phyloP scores from a whole-genome alignment of 1,139 yeast genomes.

The Wickerhamomyces sp. region DNA sequence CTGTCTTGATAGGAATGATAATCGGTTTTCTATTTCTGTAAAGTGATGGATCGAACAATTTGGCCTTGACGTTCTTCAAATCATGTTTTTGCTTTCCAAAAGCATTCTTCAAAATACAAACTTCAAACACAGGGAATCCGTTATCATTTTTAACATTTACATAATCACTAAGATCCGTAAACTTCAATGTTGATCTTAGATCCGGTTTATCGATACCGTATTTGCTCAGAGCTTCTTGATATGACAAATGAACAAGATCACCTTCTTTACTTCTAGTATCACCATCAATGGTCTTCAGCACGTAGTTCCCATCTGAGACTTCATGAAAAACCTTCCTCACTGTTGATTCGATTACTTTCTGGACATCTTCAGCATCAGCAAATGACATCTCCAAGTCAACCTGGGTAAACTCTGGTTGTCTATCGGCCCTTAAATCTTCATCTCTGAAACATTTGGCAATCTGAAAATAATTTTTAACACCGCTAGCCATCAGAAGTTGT shows the following conservation, averaged over 20 bases:
- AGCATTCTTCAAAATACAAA: conserved; percentile 54
- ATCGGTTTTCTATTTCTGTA: conserved; percentile 60
- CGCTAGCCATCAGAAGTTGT: conserved; percentile 91
- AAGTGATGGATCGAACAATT: conserved; percentile 36
- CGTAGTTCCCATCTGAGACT: conserved; percentile 24
- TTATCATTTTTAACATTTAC: conserved; percentile 32
- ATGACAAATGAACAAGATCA: conserved; percentile 45
- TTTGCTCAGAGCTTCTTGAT: conserved; percentile 59
- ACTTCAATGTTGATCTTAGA: conserved; percentile 54
- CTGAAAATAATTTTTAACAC: conserved; percentile 80
- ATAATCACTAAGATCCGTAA: conserved; percentile 42
- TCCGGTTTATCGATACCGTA: conserved; percentile 97
- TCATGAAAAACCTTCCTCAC: conserved; percentile 53
- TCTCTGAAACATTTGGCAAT: conserved; percentile 93
- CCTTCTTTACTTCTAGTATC: conserved; percentile 24
- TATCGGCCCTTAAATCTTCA: conserved; percentile 88
- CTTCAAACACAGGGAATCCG: conserved; percentile 61
- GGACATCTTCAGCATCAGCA: conserved; percentile 65
- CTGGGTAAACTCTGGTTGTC: conserved; percentile 98
- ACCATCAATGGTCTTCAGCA: conserved; percentile 21
- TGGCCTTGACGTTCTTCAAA: conserved; percentile 33
- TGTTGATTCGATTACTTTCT: conserved; percentile 54
- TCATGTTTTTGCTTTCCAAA: conserved; percentile 27
- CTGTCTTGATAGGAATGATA: conserved; percentile 41
- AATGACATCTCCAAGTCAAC: conserved; percentile 92